These are phyloP conservation scores for Deinandra increscens DNA, from an alignment of 129 eudicot species.

Conservation along the genomic window DNA sequence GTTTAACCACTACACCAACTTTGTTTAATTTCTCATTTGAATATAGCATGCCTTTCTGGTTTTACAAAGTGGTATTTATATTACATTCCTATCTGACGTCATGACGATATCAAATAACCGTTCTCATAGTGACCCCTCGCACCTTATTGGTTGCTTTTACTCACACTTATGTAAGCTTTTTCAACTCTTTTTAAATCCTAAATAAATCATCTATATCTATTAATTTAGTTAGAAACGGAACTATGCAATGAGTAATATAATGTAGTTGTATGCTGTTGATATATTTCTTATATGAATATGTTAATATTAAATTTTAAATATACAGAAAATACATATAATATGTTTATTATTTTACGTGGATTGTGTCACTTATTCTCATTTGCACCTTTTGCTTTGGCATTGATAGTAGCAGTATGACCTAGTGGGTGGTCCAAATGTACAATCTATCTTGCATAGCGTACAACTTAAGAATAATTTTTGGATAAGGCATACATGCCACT, in stretches of 20 bases:
- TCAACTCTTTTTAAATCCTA: neutral
- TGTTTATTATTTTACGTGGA: neutral
- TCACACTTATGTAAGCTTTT: too few relatives aligned
- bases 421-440: conserved; percentile 14
- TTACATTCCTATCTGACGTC: too few relatives aligned
- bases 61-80: too few relatives aligned
- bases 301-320: neutral
- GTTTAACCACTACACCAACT: too few relatives aligned
- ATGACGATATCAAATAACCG: too few relatives aligned
- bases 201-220: neutral
- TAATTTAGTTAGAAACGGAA: too few relatives aligned
- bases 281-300: neutral
- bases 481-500: conserved; percentile 32
- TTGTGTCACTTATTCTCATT: neutral
- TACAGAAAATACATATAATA: neutral
- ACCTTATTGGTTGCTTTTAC: too few relatives aligned
- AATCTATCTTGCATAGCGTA: neutral
- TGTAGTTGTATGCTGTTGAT: too few relatives aligned
- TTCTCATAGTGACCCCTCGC: too few relatives aligned
- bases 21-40: too few relatives aligned
- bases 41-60: too few relatives aligned
- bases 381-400: conserved; percentile 13
- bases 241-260: too few relatives aligned
- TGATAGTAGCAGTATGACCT: neutral
- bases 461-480: conserved; percentile 3